Evolutionary conservation across 139 green algal species (phyloP), one percentile per base, ranked within the genome.

Genomic region (Ettlia oleoabundans): DNA sequence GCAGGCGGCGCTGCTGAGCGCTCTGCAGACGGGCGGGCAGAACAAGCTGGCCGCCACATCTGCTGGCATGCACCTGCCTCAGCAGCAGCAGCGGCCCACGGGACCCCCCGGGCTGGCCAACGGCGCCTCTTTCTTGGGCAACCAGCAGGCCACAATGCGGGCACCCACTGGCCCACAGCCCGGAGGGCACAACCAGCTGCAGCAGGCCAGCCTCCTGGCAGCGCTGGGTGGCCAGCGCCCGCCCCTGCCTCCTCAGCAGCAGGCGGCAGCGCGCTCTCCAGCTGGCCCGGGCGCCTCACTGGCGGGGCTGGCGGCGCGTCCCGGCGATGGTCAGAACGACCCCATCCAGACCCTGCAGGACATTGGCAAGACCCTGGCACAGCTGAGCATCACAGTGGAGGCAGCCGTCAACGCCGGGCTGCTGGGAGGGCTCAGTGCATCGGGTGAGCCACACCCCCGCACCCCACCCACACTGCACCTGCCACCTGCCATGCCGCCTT

Each of bases 321-420:
- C 63, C 26, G 82, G 74, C 43, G 38, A 62, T 41, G 65, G 21
- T 30, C 38, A 63, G 43, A 33, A 13, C 33, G 77, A 87, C 82
- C 79, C 84, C 70, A 78, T 85, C 35, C 84, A 88, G 53, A 83
- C 78, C 8, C 76, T 90, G 51, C 61, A 89, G 52, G 87, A 90
- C 67, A 87, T 91, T 82, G 87, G 87, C 21, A 69, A 72, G n/a
- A 87, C 79, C 18, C 74, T 91, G 33, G 86, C 87, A 2, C 82
- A 86, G 47, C 62, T 87, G 58, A 78, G 77, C 37, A 89, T 91
- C 78, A 86, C 78, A 1, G 87, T 91, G 32, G 87, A 91, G 70
- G 78, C 78, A 8, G 87, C 87, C 0, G 87, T 91, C 41, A 91
- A 91, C 37, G 85, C 87, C 30, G 87, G 87, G 47, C 79, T 91